Percentiles rank a stretch among this genome's conserved stretches.
Conservation (phyloP, 371 early-diverging fungal genomes). For the Mortierella sp. region DNA sequence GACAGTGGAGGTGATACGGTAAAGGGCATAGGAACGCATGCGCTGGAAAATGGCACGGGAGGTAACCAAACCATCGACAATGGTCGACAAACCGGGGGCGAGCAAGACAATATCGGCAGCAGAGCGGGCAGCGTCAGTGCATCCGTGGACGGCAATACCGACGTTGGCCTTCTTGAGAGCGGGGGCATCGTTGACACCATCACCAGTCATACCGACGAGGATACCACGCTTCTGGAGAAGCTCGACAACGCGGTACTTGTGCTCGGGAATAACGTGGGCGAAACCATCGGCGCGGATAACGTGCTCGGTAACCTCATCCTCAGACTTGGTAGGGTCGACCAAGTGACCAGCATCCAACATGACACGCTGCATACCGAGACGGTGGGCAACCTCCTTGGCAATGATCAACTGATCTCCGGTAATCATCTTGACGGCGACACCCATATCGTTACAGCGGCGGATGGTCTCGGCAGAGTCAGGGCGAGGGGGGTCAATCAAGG, state of each 20-base stretch:
- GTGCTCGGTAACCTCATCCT: conserved; percentile 86
- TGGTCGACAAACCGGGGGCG: conserved; percentile 87
- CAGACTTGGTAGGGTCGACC: conserved; percentile 83
- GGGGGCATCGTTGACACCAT: conserved; percentile 94
- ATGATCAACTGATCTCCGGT: conserved; percentile 93
- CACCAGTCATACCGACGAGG: conserved; percentile 90
- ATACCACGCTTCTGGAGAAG: conserved; percentile 78
- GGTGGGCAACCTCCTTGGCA: conserved; percentile 89
- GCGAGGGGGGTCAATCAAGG: conserved; percentile 90
- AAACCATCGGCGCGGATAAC: conserved; percentile 93
- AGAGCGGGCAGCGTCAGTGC: conserved; percentile 91
- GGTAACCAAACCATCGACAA: conserved; percentile 82
- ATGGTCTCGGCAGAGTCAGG: conserved; percentile 76
- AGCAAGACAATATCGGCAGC: conserved; percentile 92
- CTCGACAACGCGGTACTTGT: conserved; percentile 94
- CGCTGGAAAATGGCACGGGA: conserved; percentile 92
- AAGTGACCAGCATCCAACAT: conserved; percentile 82
- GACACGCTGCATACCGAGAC: conserved; percentile 85
- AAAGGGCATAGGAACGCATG: conserved; percentile 90
- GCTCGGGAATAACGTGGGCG: conserved; percentile 96
- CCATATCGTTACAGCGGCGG: conserved; percentile 72
- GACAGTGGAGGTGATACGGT: conserved; percentile 90
- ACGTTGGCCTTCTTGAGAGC: conserved; percentile 85
- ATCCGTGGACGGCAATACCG: conserved; percentile 83
- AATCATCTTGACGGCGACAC: conserved; percentile 90